A percentile compares a stretch with the other conserved stretches of the same genome.
Evolutionary conservation across 2,329 filamentous ascomycete genomes (phyloP).

Genomic region (Colletotrichum shisoi): DNA sequence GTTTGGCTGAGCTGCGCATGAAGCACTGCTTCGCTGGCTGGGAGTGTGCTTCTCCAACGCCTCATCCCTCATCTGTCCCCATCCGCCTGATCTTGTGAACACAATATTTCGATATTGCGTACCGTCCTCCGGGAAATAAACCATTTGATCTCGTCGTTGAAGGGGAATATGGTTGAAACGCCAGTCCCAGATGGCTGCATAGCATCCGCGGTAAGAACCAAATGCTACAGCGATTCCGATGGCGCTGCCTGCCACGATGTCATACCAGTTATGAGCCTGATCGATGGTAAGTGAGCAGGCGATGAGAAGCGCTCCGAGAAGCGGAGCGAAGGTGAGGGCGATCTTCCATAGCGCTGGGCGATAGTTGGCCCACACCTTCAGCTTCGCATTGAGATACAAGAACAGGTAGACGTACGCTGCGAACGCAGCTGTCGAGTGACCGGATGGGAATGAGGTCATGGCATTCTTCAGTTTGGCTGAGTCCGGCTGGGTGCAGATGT

Average conservation of each 20-base stretch:
- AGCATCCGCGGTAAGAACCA: slow-evolving; percentile 70
- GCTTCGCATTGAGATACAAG: slow-evolving; percentile 75
- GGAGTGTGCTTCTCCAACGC: slow-evolving; percentile 6
- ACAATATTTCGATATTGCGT: slow-evolving; percentile 11
- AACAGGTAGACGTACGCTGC: slow-evolving; percentile 70
- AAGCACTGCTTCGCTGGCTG: slow-evolving; percentile 17
- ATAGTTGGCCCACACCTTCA: slow-evolving; percentile 74
- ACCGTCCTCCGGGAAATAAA: slow-evolving; percentile 37
- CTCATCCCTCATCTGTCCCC: slow-evolving; percentile 7
- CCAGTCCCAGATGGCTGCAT: slow-evolving; percentile 74
- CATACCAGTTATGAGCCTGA: slow-evolving; percentile 74
- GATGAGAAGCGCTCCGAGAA: slow-evolving; percentile 68
- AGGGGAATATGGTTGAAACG: slow-evolving; percentile 73
- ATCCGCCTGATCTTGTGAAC: slow-evolving; percentile 26
- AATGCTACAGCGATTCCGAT: slow-evolving; percentile 72
- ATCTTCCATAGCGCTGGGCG: slow-evolving; percentile 74
- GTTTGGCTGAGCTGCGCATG: slow-evolving; percentile 9
- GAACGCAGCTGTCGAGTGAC: slow-evolving; percentile 71
- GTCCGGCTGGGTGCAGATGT: slow-evolving; percentile 67
- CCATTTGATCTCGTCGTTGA: slow-evolving; percentile 49
- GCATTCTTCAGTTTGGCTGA: slow-evolving; percentile 64
- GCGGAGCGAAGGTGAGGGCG: slow-evolving; percentile 63
- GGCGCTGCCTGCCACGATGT: slow-evolving; percentile 68
- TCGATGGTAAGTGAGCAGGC: slow-evolving; percentile 70
- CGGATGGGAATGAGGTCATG: slow-evolving; percentile 72